A percentile compares a stretch with the other conserved stretches of the same genome.
Evolutionary conservation across 192 early-diverging fungal genomes (phyloP).

Genomic region (Podila epigama): DNA sequence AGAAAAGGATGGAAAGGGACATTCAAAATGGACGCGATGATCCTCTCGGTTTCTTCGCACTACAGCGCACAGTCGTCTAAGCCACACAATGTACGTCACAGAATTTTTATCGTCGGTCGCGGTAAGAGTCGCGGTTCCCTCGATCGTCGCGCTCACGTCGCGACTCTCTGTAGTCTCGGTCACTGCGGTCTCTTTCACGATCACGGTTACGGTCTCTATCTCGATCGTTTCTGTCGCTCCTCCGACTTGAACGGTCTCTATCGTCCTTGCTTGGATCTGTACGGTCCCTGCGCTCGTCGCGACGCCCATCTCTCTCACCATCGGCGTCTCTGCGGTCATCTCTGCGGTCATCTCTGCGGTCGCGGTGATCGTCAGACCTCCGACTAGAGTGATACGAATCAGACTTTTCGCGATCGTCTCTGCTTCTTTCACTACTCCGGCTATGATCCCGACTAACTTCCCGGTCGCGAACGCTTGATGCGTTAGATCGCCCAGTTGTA

Average conservation of each 20-base stretch:
- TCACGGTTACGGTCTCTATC: background rate
- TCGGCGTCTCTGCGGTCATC: too few relatives aligned
- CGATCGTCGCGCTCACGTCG: background rate
- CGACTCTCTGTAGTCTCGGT: background rate
- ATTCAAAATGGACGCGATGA: too few relatives aligned
- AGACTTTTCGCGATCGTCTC: constrained; percentile 4
- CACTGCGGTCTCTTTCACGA: constrained; percentile 2
- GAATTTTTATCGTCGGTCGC: background rate
- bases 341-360: constrained; percentile 5
- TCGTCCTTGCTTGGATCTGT: too few relatives aligned
- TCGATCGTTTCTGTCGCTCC: constrained; percentile 1
- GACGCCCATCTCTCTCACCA: background rate
- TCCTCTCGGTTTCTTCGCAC: too few relatives aligned
- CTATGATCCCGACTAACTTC: background rate
- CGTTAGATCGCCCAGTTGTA: constrained; percentile 6
- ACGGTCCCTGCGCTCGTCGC: background rate
- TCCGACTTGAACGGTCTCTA: constrained; percentile 5
- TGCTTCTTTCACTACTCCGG: background rate
- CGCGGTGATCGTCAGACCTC: background rate
- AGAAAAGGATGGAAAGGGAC: too few relatives aligned
- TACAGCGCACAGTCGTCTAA: too few relatives aligned
- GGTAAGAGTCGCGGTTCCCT: background rate
- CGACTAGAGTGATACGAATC: background rate
- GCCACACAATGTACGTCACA: background rate
- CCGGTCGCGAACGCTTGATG: background rate